Base-by-base conservation (phyloP, 2,329 filamentous ascomycete species). In the Emergomyces orientalis region DNA sequence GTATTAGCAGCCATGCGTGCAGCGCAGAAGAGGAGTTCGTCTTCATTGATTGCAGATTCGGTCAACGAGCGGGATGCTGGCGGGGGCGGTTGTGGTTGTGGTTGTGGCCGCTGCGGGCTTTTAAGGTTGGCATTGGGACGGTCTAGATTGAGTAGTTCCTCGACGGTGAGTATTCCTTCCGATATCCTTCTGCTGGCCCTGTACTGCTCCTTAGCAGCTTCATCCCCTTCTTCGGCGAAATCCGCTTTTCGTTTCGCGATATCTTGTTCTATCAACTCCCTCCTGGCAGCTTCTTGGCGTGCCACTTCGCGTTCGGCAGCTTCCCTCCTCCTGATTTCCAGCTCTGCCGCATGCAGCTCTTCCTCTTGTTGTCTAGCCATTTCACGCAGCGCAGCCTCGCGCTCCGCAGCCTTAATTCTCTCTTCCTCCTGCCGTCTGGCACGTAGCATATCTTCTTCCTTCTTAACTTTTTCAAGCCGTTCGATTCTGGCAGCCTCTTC, bases 1-100 rank as follows among this genome's bases (percentile, higher is more conserved):
- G 73, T 70, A 62, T 76, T 74, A 9, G 75, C 76, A 25, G 73
- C 73, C 51, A 78, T 76, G 11, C 76, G 74, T 11, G 76, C 76
- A 6, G 75, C 74, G 34, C 71, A 75, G 22, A 78, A 69, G 14
- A 77, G 70, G 11, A 78, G 67, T 65, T 78, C 76, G 57, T 78
- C 76, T 64, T 77, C 72, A 45, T 78, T 74, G 45, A 78, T 70
- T 62, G 62, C 14, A 11, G 67, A 58, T 57, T 61, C 65, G 13
- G 37, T 47, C 37, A 57, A 5, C 19, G 27, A 22, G 19, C 51
- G 47, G n/a, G 62, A 19, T 17, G 60, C 22, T n/a, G 41, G 54
- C 39, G 54, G 54, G 2, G 13, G n/a, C 30, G 34, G 45, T 57
- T 57, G 39, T 22, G 43, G 63, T 57, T 57, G 39, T 22, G 43